Base-by-base conservation (phyloP, 495 filamentous ascomycete genomes). In the Tuber calosporum region DNA sequence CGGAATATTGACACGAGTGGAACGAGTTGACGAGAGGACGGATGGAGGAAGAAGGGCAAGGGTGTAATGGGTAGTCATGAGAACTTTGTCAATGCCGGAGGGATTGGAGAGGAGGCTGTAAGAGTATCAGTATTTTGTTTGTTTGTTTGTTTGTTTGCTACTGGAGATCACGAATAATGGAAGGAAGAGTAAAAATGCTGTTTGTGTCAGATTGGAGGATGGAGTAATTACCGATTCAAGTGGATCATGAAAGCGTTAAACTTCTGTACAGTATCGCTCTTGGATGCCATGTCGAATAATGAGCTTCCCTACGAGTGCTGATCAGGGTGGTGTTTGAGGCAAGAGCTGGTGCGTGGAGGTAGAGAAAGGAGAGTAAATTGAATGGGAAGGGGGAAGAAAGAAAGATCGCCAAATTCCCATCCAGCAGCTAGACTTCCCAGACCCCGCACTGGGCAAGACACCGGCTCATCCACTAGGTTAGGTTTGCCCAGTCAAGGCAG, bases 1-100 rank as follows among this genome's bases (percentile, higher is more conserved):
- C 67, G 86, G 83, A 22, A 88, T 80, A 7, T 84, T 78, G 67
- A 80, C 79, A 7, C 86, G 83, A 20, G 85, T 74, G 1, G 81
- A 78, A 7, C 85, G 82, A 17, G 86, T 83, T 20, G 82, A 68
- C 6, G 85, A 75, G 15, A 81, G 58, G 69, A 81, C 79, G 72
- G 82, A 67, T 45, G 84, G 81, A n/a, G 81, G 72, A 45, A 90
- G 83, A 70, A 87, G 84, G 62, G 86, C 85, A 62, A 83, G 85
- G 68, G 88, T 86, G 84, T 94, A 92, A 77, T 89, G 89, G 75
- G 90, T 81, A 71, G 88, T 86, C 62, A 86, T 84, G 72, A 91
- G 86, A 53, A 87, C 82, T 17, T 86, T 87, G 83, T 91, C 89
- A 75, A 89, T 88, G 78, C 87, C 87, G 7, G 84, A 72, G 42